Evolutionary conservation across 805 yeast genomes (phyloP).

Genomic region (Maudiozyma serrabonitensis): DNA sequence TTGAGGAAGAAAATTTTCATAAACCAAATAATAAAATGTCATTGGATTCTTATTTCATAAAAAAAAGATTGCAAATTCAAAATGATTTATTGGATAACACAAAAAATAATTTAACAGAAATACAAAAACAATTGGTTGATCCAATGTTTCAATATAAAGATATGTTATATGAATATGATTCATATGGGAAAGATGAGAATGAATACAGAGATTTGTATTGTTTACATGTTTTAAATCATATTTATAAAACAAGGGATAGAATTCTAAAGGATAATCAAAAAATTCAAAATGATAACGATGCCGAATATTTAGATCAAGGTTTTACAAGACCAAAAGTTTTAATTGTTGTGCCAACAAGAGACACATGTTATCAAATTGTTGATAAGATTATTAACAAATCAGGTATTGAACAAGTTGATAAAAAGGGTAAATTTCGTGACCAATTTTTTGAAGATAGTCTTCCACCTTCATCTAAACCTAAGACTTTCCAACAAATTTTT

Average conservation of each 20-base stretch:
- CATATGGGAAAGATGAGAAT: slow-evolving; percentile 36
- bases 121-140: slow-evolving; percentile 47
- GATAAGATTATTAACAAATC: slow-evolving; percentile 50
- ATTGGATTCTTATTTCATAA: slow-evolving; percentile 34
- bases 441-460: slow-evolving; percentile 53
- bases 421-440: slow-evolving; percentile 58
- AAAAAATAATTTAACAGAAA: slow-evolving; percentile 24
- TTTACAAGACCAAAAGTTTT: slow-evolving; percentile 87
- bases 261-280: slow-evolving; percentile 67
- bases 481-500: slow-evolving; percentile 70
- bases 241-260: slow-evolving; percentile 79
- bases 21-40: slow-evolving; percentile 16
- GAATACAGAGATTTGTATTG: slow-evolving; percentile 54
- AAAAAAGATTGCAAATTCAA: slow-evolving; percentile 33
- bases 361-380: slow-evolving; percentile 63
- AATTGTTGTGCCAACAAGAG: slow-evolving; percentile 74
- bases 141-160: slow-evolving; percentile 71
- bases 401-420: slow-evolving; percentile 69
- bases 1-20: slow-evolving; percentile 9
- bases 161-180: slow-evolving; percentile 47
- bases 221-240: slow-evolving; percentile 71
- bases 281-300: slow-evolving; percentile 36
- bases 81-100: slow-evolving; percentile 20
- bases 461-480: slow-evolving; percentile 53
- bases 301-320: slow-evolving; percentile 84